Percentiles rank a stretch among this genome's conserved stretches.
Conservation (phyloP, 73 alveolate genomes). For the Paramecium bursaria region DNA sequence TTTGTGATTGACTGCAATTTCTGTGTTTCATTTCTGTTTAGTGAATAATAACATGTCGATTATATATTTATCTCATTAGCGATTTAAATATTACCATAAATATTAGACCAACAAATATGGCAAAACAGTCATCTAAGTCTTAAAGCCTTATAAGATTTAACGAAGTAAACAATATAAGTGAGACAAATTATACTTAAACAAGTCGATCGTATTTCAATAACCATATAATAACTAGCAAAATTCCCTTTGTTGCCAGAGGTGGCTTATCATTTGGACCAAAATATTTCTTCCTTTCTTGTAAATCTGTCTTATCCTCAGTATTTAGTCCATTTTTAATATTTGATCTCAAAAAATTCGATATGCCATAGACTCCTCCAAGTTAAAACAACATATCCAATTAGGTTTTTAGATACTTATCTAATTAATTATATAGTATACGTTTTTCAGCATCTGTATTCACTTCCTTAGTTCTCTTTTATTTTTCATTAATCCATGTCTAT, state of each 20-base stretch:
- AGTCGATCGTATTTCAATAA: conserved; percentile 41
- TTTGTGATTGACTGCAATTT: background rate
- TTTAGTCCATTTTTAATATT: conserved; percentile 27
- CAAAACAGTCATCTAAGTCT: background rate
- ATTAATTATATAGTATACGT: no score
- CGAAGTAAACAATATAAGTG: background rate
- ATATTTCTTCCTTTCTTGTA: conserved; percentile 16
- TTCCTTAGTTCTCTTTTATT: no score
- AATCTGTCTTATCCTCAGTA: background rate
- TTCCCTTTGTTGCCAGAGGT: conserved; percentile 3
- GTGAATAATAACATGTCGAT: conserved; percentile 8
- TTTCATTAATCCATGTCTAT: no score
- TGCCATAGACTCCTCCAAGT: conserved; percentile 52
- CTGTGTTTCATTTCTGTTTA: conserved; percentile 44
- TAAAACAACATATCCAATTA: conserved; percentile 1
- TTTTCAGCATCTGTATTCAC: no score
- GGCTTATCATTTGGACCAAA: conserved; percentile 50
- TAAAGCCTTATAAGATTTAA: background rate
- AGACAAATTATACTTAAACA: no score
- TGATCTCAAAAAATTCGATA: conserved; percentile 37
- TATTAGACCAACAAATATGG: background rate
- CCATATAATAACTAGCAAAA: background rate
- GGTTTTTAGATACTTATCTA: no score
- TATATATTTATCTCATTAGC: background rate
- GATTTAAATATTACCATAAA: conserved; percentile 14